These are phyloP conservation scores for Tetracentron sinense DNA, from an alignment of 164 flowering plant genomes.

Conservation along the genomic window DNA sequence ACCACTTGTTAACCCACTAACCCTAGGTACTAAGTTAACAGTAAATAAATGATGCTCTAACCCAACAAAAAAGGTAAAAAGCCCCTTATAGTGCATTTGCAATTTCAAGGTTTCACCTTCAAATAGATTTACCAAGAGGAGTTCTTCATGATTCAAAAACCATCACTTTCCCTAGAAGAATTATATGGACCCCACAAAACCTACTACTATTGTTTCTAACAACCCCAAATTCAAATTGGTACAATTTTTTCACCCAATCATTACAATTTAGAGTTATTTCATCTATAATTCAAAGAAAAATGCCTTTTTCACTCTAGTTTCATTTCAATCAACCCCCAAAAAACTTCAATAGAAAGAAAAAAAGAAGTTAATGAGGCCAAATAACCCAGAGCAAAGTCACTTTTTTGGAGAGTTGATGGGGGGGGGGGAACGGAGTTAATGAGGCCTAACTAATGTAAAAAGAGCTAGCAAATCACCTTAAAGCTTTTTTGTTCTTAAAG, in stretches of 20 bases:
- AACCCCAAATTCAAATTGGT: not conserved
- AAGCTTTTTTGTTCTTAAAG: no score
- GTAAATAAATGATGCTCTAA: no score
- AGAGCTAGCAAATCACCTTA: conserved; percentile 11
- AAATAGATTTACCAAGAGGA: not conserved
- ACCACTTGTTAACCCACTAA: no score
- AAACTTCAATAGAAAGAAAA: not conserved
- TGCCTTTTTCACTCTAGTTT: not conserved
- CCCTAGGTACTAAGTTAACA: no score
- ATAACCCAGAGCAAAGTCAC: not conserved
- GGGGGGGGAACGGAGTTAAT: not conserved
- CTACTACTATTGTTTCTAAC: not conserved
- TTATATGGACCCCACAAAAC: not conserved
- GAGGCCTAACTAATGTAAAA: conserved; percentile 2
- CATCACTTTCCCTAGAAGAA: not conserved
- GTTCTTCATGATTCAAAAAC: not conserved
- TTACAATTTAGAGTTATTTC: no score
- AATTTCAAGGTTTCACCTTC: not conserved
- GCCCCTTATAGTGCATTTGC: not conserved
- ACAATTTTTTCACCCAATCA: no score
- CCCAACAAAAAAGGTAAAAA: not conserved
- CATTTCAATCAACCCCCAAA: not conserved
- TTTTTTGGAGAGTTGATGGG: conserved; percentile 7
- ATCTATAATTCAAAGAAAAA: no score
- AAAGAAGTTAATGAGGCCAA: not conserved